These are phyloP conservation scores for Pseudopithomyces maydicus DNA, from an alignment of 2,329 filamentous ascomycete species.

Conservation along the genomic window DNA sequence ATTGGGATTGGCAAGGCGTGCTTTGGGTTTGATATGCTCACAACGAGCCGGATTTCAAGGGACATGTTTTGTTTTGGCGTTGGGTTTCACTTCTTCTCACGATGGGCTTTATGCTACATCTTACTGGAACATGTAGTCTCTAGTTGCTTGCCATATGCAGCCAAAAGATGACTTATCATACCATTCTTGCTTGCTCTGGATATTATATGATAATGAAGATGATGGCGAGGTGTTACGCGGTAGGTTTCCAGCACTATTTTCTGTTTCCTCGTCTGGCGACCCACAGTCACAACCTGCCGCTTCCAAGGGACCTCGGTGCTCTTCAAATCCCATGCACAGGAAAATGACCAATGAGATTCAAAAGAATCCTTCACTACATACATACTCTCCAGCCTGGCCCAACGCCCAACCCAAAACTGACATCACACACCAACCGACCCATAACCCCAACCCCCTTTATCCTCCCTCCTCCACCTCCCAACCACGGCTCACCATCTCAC, in stretches of 20 bases:
- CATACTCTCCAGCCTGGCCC: no score
- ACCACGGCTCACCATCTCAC: neutral
- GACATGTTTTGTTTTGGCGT: neutral
- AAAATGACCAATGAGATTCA: no score
- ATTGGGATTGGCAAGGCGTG: neutral
- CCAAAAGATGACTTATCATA: neutral
- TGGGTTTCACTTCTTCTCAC: neutral
- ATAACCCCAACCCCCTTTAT: neutral
- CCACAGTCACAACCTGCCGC: no score
- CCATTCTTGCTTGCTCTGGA: neutral
- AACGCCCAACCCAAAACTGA: no score
- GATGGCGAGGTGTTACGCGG: neutral
- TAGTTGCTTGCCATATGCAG: neutral
- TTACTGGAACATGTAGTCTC: neutral
- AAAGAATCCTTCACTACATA: no score
- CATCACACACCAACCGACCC: no score
- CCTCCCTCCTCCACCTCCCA: neutral
- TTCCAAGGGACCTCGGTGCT: no score
- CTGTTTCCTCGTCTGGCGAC: no score
- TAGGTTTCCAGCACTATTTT: no score
- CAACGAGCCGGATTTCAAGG: neutral
- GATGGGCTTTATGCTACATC: neutral
- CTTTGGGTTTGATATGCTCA: neutral
- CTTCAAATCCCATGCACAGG: no score
- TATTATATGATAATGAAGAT: neutral